phyloP scores from a whole-genome alignment of 345 rosid genomes.

The Eutrema yunnanense region DNA sequence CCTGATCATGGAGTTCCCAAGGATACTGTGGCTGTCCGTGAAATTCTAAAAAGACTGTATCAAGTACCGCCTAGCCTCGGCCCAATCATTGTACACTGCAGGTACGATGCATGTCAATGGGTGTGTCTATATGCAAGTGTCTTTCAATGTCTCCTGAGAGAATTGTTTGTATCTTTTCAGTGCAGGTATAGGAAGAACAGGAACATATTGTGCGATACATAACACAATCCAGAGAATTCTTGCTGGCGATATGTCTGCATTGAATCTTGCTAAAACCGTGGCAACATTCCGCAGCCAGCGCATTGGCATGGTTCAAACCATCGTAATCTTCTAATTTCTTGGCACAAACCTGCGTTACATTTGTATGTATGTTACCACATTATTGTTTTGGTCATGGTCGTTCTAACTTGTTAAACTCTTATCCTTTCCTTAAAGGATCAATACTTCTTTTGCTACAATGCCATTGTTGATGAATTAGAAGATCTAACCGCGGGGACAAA shows the following conservation, averaged over 20 bases:
- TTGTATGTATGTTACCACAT: background rate
- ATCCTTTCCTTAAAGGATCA: constrained; percentile 48
- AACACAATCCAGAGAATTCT: constrained; percentile 92
- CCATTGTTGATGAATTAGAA: constrained; percentile 63
- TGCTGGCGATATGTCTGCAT: constrained; percentile 77
- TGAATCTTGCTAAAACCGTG: constrained; percentile 63
- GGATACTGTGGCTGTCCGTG: constrained; percentile 67
- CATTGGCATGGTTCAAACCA: constrained; percentile 90
- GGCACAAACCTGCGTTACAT: background rate
- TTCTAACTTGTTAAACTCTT: constrained; percentile 1
- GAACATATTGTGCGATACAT: constrained; percentile 89
- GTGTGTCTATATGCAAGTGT: background rate
- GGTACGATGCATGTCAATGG: constrained; percentile 42
- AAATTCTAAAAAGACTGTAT: constrained; percentile 61
- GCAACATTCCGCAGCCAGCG: constrained; percentile 73
- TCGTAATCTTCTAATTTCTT: constrained; percentile 41
- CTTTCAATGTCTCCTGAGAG: constrained; percentile 23
- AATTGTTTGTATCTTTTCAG: constrained; percentile 35
- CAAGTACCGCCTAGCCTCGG: constrained; percentile 59
- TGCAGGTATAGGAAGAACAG: constrained; percentile 99
- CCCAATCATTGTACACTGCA: constrained; percentile 93
- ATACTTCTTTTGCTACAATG: constrained; percentile 70
- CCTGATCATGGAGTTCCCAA: constrained; percentile 97
- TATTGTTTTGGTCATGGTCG: background rate
- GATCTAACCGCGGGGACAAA: constrained; percentile 40